A percentile compares a stretch with the other conserved stretches of the same genome.
phyloP scores from a whole-genome alignment of 1,139 yeast genomes.

The Candida pseudocylindracea region DNA sequence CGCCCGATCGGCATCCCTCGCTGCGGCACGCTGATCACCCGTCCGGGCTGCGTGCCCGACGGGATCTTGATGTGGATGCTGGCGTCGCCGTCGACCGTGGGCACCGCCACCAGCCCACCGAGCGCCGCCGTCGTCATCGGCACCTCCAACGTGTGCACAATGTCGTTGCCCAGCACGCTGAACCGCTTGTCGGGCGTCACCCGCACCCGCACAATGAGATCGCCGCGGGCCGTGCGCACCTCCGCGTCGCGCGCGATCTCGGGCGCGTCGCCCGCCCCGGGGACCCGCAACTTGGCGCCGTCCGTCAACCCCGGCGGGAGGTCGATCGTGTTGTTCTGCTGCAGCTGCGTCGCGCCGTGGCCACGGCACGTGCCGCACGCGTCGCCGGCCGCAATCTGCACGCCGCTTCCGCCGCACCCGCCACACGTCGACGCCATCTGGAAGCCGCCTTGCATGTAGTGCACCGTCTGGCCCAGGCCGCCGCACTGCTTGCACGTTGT shows the following conservation, averaged over 20 bases:
- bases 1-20: constrained; percentile 67
- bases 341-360: constrained; percentile 55
- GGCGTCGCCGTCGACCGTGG: constrained; percentile 55
- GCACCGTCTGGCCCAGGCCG: constrained; percentile 84
- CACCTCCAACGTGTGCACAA: constrained; percentile 41
- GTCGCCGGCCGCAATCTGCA: constrained; percentile 41
- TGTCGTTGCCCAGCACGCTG: constrained; percentile 38
- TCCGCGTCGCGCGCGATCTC: constrained; percentile 39
- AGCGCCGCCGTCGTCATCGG: constrained; percentile 93
- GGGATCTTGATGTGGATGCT: constrained; percentile 63
- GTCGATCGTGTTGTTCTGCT: constrained; percentile 53
- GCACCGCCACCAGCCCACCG: constrained; percentile 78
- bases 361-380: constrained; percentile 73
- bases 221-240: constrained; percentile 57
- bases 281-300: constrained; percentile 65
- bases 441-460: constrained; percentile 67
- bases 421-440: constrained; percentile 92
- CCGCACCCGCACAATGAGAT: constrained; percentile 58
- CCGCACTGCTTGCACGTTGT: constrained; percentile 74
- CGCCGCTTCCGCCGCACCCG: constrained; percentile 79
- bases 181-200: constrained; percentile 58
- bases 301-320: constrained; percentile 79
- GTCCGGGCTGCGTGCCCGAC: constrained; percentile 67
- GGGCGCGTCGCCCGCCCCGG: constrained; percentile 89
- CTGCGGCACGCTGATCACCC: constrained; percentile 55